Conservation (phyloP, 2,329 filamentous ascomycete species). For the Diaporthe citriasiana region DNA sequence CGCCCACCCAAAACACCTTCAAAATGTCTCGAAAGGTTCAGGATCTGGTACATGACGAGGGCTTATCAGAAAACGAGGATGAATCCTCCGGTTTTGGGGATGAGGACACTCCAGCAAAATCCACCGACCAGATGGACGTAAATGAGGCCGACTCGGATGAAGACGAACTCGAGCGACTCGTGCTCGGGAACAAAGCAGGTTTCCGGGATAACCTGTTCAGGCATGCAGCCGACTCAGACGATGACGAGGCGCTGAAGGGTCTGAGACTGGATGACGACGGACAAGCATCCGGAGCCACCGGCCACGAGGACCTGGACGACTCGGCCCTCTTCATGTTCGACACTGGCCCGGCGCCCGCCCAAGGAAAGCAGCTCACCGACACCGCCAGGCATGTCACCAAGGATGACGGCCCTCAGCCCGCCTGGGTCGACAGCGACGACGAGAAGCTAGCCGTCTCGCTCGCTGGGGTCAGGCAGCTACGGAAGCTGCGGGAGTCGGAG, state of each 20-base stretch:
- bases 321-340: conserved; percentile 90
- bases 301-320: conserved; percentile 72
- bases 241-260: conserved; percentile 54
- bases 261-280: conserved; percentile 49
- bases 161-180: conserved; percentile 86
- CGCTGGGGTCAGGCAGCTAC: conserved; percentile 78
- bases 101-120: conserved; percentile 46
- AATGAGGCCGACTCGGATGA: conserved; percentile 85
- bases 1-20: neutral
- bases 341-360: conserved; percentile 65
- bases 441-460: conserved; percentile 89
- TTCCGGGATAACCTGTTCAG: conserved; percentile 82
- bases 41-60: conserved; percentile 44
- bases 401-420: conserved; percentile 62
- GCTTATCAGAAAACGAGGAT: conserved; percentile 48
- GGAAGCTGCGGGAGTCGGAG: conserved; percentile 86
- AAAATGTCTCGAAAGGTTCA: conserved; percentile 42
- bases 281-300: conserved; percentile 37
- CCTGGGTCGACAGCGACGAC: conserved; percentile 97
- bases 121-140: conserved; percentile 48
- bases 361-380: conserved; percentile 50
- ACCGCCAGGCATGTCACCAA: conserved; percentile 45
- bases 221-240: conserved; percentile 58
- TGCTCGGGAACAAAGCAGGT: conserved; percentile 88
- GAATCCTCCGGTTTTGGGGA: conserved; percentile 38